A percentile compares a stretch with the other conserved stretches of the same genome.
Conservation (phyloP, 2,329 filamentous ascomycete species). For the Fusarium mangiferae region DNA sequence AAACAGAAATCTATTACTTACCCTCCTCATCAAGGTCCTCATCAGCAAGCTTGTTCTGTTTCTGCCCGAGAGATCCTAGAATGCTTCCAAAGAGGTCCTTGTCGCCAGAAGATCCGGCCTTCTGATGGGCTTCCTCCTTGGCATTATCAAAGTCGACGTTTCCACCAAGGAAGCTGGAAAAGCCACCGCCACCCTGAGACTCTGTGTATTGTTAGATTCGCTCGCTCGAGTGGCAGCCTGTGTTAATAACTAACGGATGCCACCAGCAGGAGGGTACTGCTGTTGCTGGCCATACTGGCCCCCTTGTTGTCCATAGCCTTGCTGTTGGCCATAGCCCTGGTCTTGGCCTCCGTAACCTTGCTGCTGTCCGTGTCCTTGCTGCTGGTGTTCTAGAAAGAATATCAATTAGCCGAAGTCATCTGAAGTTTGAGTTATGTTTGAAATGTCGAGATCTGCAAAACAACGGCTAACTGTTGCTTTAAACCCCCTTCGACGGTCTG, state of each 20-base stretch:
- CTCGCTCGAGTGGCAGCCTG: not conserved
- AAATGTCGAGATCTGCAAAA: not conserved
- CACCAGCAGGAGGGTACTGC: constrained; percentile 36
- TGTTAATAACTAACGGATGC: constrained; percentile 44
- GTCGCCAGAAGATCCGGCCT: constrained; percentile 59
- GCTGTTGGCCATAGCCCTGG: constrained; percentile 21
- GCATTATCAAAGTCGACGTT: constrained; percentile 61
- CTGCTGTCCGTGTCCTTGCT: constrained; percentile 16
- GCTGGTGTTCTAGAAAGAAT: constrained; percentile 16
- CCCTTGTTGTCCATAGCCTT: constrained; percentile 20
- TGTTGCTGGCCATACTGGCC: constrained; percentile 32
- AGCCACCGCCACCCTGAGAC: constrained; percentile 49
- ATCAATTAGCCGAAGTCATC: constrained; percentile 1
- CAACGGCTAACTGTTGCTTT: not conserved
- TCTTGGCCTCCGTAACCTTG: constrained; percentile 19
- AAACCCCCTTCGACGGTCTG: not conserved
- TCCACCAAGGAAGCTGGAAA: constrained; percentile 52
- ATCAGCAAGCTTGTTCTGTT: constrained; percentile 59
- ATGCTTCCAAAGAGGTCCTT: constrained; percentile 61
- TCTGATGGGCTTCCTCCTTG: constrained; percentile 58
- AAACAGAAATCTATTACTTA: constrained; percentile 34
- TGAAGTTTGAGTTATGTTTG: not conserved
- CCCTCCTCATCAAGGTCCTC: constrained; percentile 63
- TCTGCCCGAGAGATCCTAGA: constrained; percentile 59
- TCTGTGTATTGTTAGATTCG: constrained; percentile 43